Base-by-base conservation (phyloP, 805 yeast species). In the Brettanomyces custersianus region DNA sequence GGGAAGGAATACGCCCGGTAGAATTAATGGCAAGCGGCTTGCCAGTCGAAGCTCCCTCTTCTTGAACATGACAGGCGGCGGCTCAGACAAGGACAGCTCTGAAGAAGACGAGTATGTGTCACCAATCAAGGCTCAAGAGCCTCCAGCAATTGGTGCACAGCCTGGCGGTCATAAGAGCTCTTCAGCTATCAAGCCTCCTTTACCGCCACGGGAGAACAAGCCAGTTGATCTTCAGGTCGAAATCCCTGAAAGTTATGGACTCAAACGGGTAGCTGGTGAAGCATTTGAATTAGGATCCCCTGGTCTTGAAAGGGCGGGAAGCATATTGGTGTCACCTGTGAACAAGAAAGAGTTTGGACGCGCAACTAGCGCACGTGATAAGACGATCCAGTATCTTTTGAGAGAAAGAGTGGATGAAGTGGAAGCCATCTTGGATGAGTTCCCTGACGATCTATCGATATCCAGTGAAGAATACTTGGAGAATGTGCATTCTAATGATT, bases 401-500 rank as follows among this genome's bases (percentile, higher is more conserved):
- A 30, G 20, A n/a, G 22, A 25, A 13, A 42, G 55, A 13, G 38
- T 40, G 7, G 16, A 26, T 2, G 44, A 43, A 16, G 45, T 52
- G 10, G 44, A 41, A 8, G 20, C 31, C 3, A 41, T 38, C 1
- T 21, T 45, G 7, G 26, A 38, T 6, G 19, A 31, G 6, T 16
- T 47, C 2, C 38, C 49, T 17, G 30, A 33, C 8, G 37, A 40
- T 4, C 30, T 41, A 30, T 17, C 39, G 2, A 30, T 46, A 4
- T 38, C 54, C 4, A 40, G 39, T 5, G 47, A 41, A 17, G 46
- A 39, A 5, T 52, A 43, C 31, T 34, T 46, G 12, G 40, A 48
- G 2, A 38, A 37, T 28, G 20, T 52, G 4, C 48, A 51, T 31
- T 32, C 43, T 1, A 35, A 43, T 20, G 52, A 52, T 33, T 31